Conservation (phyloP, 306 rosid species). For the Rosa lucieae region DNA sequence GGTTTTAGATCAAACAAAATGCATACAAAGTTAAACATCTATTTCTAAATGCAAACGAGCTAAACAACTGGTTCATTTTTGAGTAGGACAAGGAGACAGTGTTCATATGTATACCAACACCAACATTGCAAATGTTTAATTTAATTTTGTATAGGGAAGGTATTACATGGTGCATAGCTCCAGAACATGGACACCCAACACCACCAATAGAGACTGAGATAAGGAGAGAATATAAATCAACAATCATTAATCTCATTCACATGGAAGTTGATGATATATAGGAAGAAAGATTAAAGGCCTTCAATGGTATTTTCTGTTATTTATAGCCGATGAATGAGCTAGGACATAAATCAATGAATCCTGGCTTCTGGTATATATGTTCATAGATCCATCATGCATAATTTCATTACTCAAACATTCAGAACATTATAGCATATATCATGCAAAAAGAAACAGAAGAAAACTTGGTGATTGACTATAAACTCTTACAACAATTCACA, state of each 20-base stretch:
- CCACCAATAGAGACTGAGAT: not conserved
- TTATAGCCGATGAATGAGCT: not conserved
- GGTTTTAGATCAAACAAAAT: not conserved
- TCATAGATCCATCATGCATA: not conserved
- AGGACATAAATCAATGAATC: not conserved
- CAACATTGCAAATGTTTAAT: conserved; percentile 10
- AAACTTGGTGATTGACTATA: not conserved
- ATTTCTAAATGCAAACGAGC: not conserved
- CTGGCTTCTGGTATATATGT: not conserved
- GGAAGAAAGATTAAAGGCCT: not conserved
- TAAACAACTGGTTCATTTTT: not conserved
- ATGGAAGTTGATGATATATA: not conserved
- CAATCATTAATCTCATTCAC: not conserved
- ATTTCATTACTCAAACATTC: not conserved
- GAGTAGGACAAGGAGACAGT: conserved; percentile 11
- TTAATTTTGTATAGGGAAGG: conserved; percentile 11
- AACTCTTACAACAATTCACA: not conserved
- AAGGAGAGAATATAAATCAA: not conserved
- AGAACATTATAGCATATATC: not conserved
- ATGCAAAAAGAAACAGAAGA: not conserved
- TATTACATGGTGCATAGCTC: conserved; percentile 10
- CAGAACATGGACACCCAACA: conserved; percentile 27
- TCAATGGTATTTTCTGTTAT: not conserved
- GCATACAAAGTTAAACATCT: not conserved
- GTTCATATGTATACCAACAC: not conserved